Conservation (phyloP, 495 filamentous ascomycete species). For the Astrothelium macrocarpum region DNA sequence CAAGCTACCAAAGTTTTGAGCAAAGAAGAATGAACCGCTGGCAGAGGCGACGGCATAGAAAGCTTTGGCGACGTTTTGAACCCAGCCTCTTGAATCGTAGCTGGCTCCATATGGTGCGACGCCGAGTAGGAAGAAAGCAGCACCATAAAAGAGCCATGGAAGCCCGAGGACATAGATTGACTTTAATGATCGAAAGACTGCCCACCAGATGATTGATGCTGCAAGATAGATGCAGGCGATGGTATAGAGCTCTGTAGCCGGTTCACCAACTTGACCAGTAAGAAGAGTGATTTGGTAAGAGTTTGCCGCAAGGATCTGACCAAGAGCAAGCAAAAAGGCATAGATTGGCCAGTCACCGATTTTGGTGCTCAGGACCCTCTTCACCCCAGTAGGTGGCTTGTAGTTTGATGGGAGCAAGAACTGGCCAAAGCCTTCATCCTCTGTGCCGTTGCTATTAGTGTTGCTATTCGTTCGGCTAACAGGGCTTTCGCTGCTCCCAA, state of each 20-base stretch:
- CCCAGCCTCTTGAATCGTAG: slow-evolving; percentile 20
- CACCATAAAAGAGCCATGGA: slow-evolving; percentile 53
- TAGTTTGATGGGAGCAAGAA: slow-evolving; percentile 58
- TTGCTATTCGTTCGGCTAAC: background rate
- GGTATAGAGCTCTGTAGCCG: slow-evolving; percentile 52
- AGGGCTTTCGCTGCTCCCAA: background rate
- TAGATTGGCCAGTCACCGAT: slow-evolving; percentile 62
- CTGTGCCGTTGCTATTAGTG: background rate
- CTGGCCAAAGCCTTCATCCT: slow-evolving; percentile 30
- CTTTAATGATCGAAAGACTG: slow-evolving; percentile 45
- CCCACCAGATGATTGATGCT: slow-evolving; percentile 55
- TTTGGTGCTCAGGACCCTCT: slow-evolving; percentile 34
- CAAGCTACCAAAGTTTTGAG: slow-evolving; percentile 59
- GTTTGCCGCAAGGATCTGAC: slow-evolving; percentile 58
- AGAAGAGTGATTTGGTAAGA: slow-evolving; percentile 61
- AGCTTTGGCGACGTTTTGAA: slow-evolving; percentile 50
- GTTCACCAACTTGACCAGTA: slow-evolving; percentile 49
- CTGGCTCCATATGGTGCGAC: slow-evolving; percentile 39
- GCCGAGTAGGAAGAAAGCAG: slow-evolving; percentile 55
- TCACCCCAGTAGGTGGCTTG: slow-evolving; percentile 55
- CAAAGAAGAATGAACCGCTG: slow-evolving; percentile 52
- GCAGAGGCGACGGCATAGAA: slow-evolving; percentile 52
- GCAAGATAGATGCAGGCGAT: slow-evolving; percentile 53
- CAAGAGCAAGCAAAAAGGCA: slow-evolving; percentile 57
- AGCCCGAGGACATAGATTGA: slow-evolving; percentile 48